Evolutionary conservation across 2,329 filamentous ascomycete species (phyloP), one percentile per base, ranked within the genome.

Genomic region (Aspergillus ibericus): DNA sequence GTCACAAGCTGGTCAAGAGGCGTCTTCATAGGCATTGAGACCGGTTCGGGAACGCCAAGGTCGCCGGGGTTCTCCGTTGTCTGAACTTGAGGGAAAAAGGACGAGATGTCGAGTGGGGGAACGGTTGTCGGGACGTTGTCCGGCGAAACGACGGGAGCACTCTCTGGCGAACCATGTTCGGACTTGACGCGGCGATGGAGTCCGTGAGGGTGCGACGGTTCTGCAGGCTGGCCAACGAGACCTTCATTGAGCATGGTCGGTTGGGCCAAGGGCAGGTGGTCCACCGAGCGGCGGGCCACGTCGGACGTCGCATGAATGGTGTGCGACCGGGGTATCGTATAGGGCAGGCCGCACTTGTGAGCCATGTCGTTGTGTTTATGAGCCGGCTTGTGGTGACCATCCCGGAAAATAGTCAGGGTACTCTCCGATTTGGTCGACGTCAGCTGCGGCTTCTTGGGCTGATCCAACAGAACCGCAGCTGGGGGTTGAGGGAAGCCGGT

Each of bases 281-380:
- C 83, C 35, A 80, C 76, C 27, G 82, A 84, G 29, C 80, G 79
- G 55, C 79, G 80, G 51, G 81, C 76, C 46, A 79, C 66, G 53
- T 81, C 77, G 35, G 73, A 69, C 15, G 79, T 70, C 52, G 73
- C 74, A 59, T 82, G 77, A 50, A 83, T 77, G 51, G 80, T 82
- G 66, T 83, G 77, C 44, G 80, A 78, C 58, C 81, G 76, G 48
- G 84, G 83, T 63, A 88, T 83, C 68, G 84, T 85, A 74, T 88
- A 88, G 1, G 86, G 86, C 64, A 83, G 75, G 58, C 85, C 85
- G 56, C 81, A 85, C 60, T 86, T 83, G 68, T 87, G 85, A 59
- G 84, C 84, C 63, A 83, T 81, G 70, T 86, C 83, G 73, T 88
- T 87, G 74, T 85, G 84, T 64, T 85, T 84, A 68, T 88, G 85